Conservation (phyloP, 2,329 filamentous ascomycete species). For the Xylariaceae sp. region DNA sequence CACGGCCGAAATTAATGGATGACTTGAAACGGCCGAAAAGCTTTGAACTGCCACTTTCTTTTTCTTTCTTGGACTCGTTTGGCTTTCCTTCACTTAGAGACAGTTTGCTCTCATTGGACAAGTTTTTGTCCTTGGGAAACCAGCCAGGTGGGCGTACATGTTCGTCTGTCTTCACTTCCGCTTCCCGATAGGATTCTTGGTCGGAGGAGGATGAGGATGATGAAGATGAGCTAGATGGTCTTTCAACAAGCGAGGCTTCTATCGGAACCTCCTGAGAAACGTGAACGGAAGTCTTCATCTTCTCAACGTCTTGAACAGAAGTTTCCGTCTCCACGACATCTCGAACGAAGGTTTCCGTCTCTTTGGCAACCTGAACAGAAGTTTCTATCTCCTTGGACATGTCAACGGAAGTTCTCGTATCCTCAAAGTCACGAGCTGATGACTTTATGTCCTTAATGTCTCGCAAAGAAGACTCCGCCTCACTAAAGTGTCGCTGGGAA, state of each 20-base stretch:
- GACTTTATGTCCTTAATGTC: too few relatives aligned
- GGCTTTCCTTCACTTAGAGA: not conserved
- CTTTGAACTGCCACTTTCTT: slow-evolving; percentile 38
- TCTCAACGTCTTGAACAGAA: too few relatives aligned
- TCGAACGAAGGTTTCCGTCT: too few relatives aligned
- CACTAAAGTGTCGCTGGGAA: too few relatives aligned
- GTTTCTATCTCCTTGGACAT: too few relatives aligned
- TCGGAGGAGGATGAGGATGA: slow-evolving; percentile 5
- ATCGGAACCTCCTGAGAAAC: slow-evolving; percentile 31
- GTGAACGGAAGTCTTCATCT: slow-evolving; percentile 27
- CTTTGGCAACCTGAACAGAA: too few relatives aligned
- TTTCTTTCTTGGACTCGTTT: slow-evolving; percentile 32
- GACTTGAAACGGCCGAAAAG: slow-evolving; percentile 47
- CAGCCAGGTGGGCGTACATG: slow-evolving; percentile 35
- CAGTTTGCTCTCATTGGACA: slow-evolving; percentile 28
- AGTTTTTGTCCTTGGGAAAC: slow-evolving; percentile 29
- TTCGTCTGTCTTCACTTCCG: slow-evolving; percentile 32
- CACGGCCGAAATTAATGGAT: slow-evolving; percentile 35
- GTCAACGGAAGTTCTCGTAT: too few relatives aligned
- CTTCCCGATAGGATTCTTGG: slow-evolving; percentile 14
- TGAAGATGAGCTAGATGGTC: slow-evolving; percentile 19
- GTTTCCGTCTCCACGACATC: too few relatives aligned
- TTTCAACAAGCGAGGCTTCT: slow-evolving; percentile 27
- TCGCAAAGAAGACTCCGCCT: too few relatives aligned
- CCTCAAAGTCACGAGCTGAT: too few relatives aligned